phyloP scores from a whole-genome alignment of 805 yeast species.

The Saturnispora dispora region DNA sequence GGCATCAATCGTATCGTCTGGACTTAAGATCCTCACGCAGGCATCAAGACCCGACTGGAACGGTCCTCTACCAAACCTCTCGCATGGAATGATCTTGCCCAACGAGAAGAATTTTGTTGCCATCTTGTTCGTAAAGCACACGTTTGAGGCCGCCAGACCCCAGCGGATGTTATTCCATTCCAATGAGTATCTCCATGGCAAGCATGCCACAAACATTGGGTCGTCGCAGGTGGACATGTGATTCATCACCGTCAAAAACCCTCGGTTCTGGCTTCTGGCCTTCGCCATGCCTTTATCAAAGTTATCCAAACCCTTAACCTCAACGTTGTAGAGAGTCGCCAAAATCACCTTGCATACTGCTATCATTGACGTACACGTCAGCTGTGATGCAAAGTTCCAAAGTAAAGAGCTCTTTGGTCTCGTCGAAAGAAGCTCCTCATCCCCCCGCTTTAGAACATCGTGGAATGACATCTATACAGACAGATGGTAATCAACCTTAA shows the following conservation, averaged over 20 bases:
- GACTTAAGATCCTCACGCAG: conserved; percentile 66
- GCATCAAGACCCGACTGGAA: conserved; percentile 89
- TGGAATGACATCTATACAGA: conserved; percentile 48
- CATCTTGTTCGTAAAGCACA: conserved; percentile 59
- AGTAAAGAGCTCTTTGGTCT: conserved; percentile 44
- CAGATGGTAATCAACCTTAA: neutral
- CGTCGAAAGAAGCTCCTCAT: conserved; percentile 47
- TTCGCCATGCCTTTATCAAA: conserved; percentile 55
- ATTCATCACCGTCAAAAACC: conserved; percentile 80
- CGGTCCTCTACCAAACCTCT: conserved; percentile 86
- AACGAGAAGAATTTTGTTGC: conserved; percentile 61
- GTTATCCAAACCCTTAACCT: conserved; percentile 51
- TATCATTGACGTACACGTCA: conserved; percentile 60
- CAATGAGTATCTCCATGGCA: conserved; percentile 61
- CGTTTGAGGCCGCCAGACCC: conserved; percentile 91
- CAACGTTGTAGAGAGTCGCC: conserved; percentile 53
- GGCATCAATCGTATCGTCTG: conserved; percentile 56
- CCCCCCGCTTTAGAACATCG: conserved; percentile 64
- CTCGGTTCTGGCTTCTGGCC: conserved; percentile 60
- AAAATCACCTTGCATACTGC: conserved; percentile 54
- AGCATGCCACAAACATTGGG: conserved; percentile 79
- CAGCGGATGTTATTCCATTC: conserved; percentile 69
- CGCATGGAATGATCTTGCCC: conserved; percentile 83
- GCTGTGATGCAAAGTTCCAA: conserved; percentile 64
- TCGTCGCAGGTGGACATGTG: conserved; percentile 92